Evolutionary conservation across 2,329 filamentous ascomycete species (phyloP).

Genomic region (Leptographium flavum): DNA sequence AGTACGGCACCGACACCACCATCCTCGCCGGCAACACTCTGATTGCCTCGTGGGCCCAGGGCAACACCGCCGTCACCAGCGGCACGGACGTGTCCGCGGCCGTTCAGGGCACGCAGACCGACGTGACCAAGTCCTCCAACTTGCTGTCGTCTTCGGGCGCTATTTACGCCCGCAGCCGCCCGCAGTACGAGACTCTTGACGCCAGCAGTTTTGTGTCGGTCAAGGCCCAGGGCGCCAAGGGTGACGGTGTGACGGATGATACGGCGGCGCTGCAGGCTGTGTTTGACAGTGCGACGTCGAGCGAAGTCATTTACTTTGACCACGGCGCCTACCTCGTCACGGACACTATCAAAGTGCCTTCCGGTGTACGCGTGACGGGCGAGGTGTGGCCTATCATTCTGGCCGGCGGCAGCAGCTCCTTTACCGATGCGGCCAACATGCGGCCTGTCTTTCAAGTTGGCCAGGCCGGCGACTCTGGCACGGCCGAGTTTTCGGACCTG

Average conservation of each 20-base stretch:
- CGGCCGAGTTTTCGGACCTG: slow-evolving; percentile 76
- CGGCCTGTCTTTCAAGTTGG: slow-evolving; percentile 80
- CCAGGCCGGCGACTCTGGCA: slow-evolving; percentile 58
- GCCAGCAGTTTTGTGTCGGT: slow-evolving; percentile 67
- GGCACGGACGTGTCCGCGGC: slow-evolving; percentile 28
- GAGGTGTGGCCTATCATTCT: slow-evolving; percentile 88
- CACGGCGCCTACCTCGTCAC: slow-evolving; percentile 60
- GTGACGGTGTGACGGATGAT: slow-evolving; percentile 79
- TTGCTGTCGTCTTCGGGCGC: slow-evolving; percentile 52
- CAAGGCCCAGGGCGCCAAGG: slow-evolving; percentile 69
- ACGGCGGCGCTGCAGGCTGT: slow-evolving; percentile 70
- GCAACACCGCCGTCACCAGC: slow-evolving; percentile 40
- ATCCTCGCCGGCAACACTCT: slow-evolving; percentile 57
- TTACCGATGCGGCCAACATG: slow-evolving; percentile 61
- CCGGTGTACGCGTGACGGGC: slow-evolving; percentile 74
- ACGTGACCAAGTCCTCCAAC: slow-evolving; percentile 46
- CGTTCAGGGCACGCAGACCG: slow-evolving; percentile 44
- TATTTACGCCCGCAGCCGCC: slow-evolving; percentile 74
- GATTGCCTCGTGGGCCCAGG: slow-evolving; percentile 65
- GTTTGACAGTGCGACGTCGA: slow-evolving; percentile 50
- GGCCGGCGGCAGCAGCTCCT: slow-evolving; percentile 56
- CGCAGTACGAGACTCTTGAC: slow-evolving; percentile 62
- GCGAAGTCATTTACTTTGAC: slow-evolving; percentile 60
- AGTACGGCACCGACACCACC: slow-evolving; percentile 36
- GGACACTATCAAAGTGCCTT: slow-evolving; percentile 57